A percentile compares a stretch with the other conserved stretches of the same genome.
phyloP scores from a whole-genome alignment of 2,329 filamentous ascomycete species.

The Mariannaea sp. region DNA sequence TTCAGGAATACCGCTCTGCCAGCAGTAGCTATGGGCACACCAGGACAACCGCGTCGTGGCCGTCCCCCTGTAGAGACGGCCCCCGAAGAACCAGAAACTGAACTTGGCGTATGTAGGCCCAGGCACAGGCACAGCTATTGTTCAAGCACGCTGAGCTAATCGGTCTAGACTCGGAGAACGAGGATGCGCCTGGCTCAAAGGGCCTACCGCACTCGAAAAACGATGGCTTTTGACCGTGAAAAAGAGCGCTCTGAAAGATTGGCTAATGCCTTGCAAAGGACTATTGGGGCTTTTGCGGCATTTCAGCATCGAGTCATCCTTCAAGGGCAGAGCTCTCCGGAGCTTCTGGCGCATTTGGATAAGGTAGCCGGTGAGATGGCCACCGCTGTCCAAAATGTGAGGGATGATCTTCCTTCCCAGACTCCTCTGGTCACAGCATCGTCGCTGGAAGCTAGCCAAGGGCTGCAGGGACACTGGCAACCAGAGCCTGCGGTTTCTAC shows the following conservation, averaged over 20 bases:
- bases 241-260: slow-evolving; percentile 6
- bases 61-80: background rate
- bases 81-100: background rate
- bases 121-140: too few species aligned
- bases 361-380: background rate
- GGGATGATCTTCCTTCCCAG: too few species aligned
- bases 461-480: background rate
- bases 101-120: background rate
- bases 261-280: background rate
- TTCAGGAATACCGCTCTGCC: too few species aligned
- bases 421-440: too few species aligned
- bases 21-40: background rate
- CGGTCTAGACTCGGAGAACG: background rate
- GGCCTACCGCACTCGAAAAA: slow-evolving; percentile 10
- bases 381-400: background rate
- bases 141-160: background rate
- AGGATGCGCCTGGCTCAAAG: slow-evolving; percentile 16
- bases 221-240: slow-evolving; percentile 5
- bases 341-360: background rate
- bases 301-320: background rate
- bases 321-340: background rate
- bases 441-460: background rate
- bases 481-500: background rate
- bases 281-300: background rate
- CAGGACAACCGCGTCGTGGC: background rate